Percentiles rank a stretch among this genome's conserved stretches.
phyloP scores from a whole-genome alignment of 169 alveolate genomes.

The Besnoitia besnoiti region DNA sequence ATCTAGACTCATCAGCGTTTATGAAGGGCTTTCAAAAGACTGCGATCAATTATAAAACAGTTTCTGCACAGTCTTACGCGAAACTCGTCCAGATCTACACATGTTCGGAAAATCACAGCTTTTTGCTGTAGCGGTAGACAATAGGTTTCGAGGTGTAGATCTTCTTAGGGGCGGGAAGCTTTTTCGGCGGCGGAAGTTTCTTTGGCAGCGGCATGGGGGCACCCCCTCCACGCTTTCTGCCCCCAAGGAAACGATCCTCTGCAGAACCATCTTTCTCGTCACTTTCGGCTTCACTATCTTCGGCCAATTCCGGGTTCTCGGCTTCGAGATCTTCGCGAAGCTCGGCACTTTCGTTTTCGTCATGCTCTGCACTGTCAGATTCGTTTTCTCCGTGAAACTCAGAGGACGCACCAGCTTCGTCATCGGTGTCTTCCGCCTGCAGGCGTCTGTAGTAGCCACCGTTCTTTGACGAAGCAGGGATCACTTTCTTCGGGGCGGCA shows the following conservation, averaged over 20 bases:
- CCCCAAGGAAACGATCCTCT: constrained; percentile 3
- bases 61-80: background rate
- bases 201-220: background rate
- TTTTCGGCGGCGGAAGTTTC: background rate
- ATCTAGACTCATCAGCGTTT: too few relatives aligned
- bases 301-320: background rate
- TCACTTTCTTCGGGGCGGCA: background rate
- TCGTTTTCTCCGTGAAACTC: background rate
- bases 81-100: background rate
- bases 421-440: background rate
- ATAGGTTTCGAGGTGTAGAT: background rate
- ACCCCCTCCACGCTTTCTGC: background rate
- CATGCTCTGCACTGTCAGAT: background rate
- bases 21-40: too few relatives aligned
- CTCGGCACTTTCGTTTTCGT: background rate
- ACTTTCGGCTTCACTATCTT: background rate
- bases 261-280: constrained; percentile 2
- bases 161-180: constrained; percentile 5
- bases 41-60: background rate
- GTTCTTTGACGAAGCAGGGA: background rate
- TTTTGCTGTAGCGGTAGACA: background rate
- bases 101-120: background rate
- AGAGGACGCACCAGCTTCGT: background rate
- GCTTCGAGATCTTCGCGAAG: background rate
- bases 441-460: constrained; percentile 24